Evolutionary conservation across 2,329 filamentous ascomycete species (phyloP), one percentile per base, ranked within the genome.

Genomic region (Fusarium chlamydosporum): DNA sequence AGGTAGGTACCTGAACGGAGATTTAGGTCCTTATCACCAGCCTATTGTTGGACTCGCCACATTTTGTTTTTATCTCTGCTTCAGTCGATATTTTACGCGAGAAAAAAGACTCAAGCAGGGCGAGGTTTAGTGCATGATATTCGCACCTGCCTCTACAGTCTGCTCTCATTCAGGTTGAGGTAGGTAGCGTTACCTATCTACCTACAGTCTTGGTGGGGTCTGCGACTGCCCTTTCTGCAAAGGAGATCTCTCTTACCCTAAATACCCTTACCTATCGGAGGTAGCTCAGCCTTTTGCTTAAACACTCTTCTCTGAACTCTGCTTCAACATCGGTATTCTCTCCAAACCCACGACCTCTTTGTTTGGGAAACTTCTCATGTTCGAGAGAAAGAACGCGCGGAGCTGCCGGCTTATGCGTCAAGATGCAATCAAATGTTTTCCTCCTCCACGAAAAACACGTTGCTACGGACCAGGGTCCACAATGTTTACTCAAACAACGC

Each of bases 401-500:
- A 56, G 26, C 40, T 43, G 60, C 56, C 64, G 54, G 58, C 31
- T 29, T 50, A 45, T 42, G 52, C 41, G 31, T 56, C 43, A 33
- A 63, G 51, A 34, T 45, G 37, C 33, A 45, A 68, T 57, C 45
- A 33, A 61, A 38, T 46, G 42, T 34, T 48, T 54, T 59, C 15
- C 31, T 37, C 27, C 27, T 42, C 41, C 56, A 66, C 43, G 56
- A 54, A 47, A 42, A 52, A 34, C 62, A 65, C 52, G 54, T 60
- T 74, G 72, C 68, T 60, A 50, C 46, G 67, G 70, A 56, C 48
- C 41, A 42, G 40, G 42, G 40, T 52, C 56, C 58, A 61, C 59
- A 46, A 61, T 67, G 26, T 62, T 70, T 69, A 47, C 50, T 48
- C 50, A 47, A 51, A 18, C 37, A 59, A 50, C 27, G 70, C 47